Evolutionary conservation across 257 asterid genomes (phyloP), one percentile per base, ranked within the genome.

Genomic region (Solanum sparsipilum): DNA sequence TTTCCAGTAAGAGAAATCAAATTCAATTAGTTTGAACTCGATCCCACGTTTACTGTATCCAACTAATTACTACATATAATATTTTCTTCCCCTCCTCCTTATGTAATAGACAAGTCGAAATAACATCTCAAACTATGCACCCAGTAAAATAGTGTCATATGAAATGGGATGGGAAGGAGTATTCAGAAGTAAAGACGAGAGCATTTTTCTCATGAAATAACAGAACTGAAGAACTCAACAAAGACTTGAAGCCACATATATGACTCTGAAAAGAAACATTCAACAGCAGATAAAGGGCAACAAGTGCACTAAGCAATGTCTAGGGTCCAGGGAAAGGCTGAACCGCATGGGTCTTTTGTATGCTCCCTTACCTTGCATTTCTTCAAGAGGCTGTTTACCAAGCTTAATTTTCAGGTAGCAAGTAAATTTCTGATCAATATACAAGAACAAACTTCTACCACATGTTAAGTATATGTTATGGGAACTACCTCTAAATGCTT

Each of bases 401-500:
- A 82, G 70, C 44, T 82, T 31, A 82, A 48, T 48, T 39, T 82
- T 31, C 86, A 82, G 67, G 86, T 31, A 48, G 86, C 86, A 48
- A 82, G 31, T 48, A 48, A 48, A 29, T 18, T 48, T 29, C 20
- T 31, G 70, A 82, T 29, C 29, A 48, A 81, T 46, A 46, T 48
- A 81, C 12, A 48, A 81, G 68, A 81, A 9, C 41, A 81, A 81
- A 25, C 8, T 46, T 82, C n/a, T 39, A 68, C 15, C 23, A 35
- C 11, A 83, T 68, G 20, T 68, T 48, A 89, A 86, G 89, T 67
- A 48, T 31, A 41, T 85, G 74, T 68, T 72, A 85, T 68, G 58
- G 84, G 67, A 83, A 84, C 90, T 81, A 94, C 98, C 98, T 93
- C 88, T 92, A 85, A 90, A 92, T 88, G 89, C 86, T 84, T 92